Evolutionary conservation across 441 rosid genomes (phyloP), one percentile per base, ranked within the genome.

Genomic region (Erodium moschatum): DNA sequence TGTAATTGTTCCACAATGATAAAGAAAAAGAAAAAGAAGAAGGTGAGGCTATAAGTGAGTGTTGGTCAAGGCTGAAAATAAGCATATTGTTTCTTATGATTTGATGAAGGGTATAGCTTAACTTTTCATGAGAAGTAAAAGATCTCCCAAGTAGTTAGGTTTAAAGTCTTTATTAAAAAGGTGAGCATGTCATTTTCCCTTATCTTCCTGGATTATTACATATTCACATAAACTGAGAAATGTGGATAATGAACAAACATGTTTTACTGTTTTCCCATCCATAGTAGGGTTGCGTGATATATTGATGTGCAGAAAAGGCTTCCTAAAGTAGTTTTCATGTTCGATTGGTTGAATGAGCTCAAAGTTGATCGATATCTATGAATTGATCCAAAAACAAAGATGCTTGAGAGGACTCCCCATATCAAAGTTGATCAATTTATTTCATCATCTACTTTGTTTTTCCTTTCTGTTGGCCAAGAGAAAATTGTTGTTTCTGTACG

Each of bases 31-130:
- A 46, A 46, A 64, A 70, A 56, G 10, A 2, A 72, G 35, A 64
- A n/a, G 68, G 67, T 73, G 71, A 74, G 76, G 61, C 27, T 24
- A 24, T 24, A 24, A 24, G 2, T 24, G 2, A 24, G 27, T 24
- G 27, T 24, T 24, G 27, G 27, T 0, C 27, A 2, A 24, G 27
- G 0, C 54, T 27, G 75, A 76, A 71, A 67, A 70, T 67, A 73
- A 70, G 69, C 61, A 29, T 60, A 69, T 78, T 72, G 72, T 11
- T 46, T 46, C 61, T 4, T 44, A 69, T 50, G 31, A 76, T 70
- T 40, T 76, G 56, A 64, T 52, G 62, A 73, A 74, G 68, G 31
- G 72, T 62, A 31, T 69, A 67, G 64, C 75, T 60, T 67, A 38
- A 2, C 5, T 12, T 24, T 33, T 24, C 54, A 64, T 29, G 38